Percentiles rank a stretch among this genome's conserved stretches.
phyloP scores from a whole-genome alignment of 192 early-diverging fungal species.

The Chytriomyces hyalinus region DNA sequence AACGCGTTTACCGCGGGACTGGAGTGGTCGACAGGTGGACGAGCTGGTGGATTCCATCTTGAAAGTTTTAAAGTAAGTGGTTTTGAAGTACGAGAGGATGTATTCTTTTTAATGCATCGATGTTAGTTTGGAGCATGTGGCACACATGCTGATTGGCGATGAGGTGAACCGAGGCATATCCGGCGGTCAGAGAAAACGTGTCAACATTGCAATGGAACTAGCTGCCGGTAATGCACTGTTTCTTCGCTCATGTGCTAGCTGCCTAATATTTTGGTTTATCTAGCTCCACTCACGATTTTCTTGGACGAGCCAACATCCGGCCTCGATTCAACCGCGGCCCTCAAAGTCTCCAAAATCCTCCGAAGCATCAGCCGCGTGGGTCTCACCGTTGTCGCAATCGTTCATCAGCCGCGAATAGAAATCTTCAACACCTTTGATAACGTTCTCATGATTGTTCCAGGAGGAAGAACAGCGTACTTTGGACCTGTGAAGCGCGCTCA shows the following conservation, averaged over 20 bases:
- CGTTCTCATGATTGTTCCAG: conserved; percentile 67
- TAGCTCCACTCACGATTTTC: conserved; percentile 76
- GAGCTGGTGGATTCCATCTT: conserved; percentile 25
- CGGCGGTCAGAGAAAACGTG: conserved; percentile 80
- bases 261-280: neutral
- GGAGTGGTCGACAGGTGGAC: conserved; percentile 30
- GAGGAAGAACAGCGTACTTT: conserved; percentile 63
- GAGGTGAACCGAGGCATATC: conserved; percentile 79
- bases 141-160: conserved; percentile 63
- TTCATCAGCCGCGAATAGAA: conserved; percentile 81
- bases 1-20: conserved; percentile 64
- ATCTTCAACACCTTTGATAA: conserved; percentile 81
- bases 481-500: conserved; percentile 29
- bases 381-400: conserved; percentile 66
- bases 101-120: neutral
- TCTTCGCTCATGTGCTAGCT: neutral
- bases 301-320: conserved; percentile 90
- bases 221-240: conserved; percentile 53
- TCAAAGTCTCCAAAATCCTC: conserved; percentile 76
- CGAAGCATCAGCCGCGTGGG: conserved; percentile 72
- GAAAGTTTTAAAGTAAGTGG: conserved; percentile 15
- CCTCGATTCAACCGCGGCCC: conserved; percentile 66
- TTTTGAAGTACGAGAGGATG: neutral
- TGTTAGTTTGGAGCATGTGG: conserved; percentile 30
- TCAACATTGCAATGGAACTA: conserved; percentile 83